Percentiles rank a stretch among this genome's conserved stretches.
Conservation (phyloP, 2,329 filamentous ascomycete genomes). For the Exophiala sp. region DNA sequence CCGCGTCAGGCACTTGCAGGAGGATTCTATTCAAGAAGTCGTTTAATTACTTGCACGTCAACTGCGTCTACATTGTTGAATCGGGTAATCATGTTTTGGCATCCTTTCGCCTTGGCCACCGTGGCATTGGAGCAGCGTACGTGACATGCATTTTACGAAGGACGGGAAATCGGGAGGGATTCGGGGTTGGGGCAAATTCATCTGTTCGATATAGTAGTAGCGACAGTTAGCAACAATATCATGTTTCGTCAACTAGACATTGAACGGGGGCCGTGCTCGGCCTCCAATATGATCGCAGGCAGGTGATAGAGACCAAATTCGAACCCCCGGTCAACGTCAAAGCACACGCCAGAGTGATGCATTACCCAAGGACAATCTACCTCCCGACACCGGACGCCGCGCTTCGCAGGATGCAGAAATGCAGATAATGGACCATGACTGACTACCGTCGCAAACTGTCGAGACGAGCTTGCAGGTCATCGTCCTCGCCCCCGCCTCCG, state of each 20-base stretch:
- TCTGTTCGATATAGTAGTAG: not conserved
- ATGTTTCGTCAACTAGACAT: not conserved
- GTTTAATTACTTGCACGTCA: not conserved
- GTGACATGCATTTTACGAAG: not conserved
- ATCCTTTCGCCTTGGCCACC: not conserved
- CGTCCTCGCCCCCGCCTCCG: slow-evolving; percentile 63
- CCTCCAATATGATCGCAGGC: too few relatives aligned
- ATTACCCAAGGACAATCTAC: not conserved
- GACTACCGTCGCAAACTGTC: slow-evolving; percentile 66
- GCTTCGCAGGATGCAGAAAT: slow-evolving; percentile 3
- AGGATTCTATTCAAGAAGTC: not conserved
- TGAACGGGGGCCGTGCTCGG: too few relatives aligned
- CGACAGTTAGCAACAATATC: not conserved
- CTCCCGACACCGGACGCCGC: slow-evolving; percentile 12
- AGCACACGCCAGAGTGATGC: too few relatives aligned
- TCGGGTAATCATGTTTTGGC: not conserved
- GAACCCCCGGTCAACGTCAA: too few relatives aligned
- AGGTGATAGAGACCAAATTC: too few relatives aligned
- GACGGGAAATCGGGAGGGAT: not conserved
- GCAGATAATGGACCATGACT: not conserved
- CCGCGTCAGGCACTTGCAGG: not conserved
- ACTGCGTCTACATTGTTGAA: not conserved
- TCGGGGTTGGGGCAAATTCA: too few relatives aligned
- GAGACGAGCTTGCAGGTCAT: slow-evolving; percentile 87
- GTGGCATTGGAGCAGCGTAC: not conserved